Base-by-base conservation (phyloP, 768 basidiomycete genomes). In the Paxillus involutus region DNA sequence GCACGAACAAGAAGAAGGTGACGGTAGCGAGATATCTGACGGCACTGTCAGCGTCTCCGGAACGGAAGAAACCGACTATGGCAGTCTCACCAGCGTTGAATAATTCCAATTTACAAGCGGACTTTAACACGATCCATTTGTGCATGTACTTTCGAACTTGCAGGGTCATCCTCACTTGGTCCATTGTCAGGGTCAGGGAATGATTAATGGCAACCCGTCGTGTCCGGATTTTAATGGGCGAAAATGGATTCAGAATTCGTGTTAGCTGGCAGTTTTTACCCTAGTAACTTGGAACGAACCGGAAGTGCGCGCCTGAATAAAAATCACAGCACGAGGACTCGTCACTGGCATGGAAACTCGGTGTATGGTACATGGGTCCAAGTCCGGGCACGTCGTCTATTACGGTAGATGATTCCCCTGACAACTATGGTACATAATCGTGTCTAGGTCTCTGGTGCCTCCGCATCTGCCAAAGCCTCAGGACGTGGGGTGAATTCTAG, bases 401-500 rank as follows among this genome's bases (percentile, higher is more conserved):
- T 26, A 26, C 26, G 26, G 26, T 35, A 35, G 11, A 43, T 49
- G 17, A 19, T 41, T 21, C 48, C n/a, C 39, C 41, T 53, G 43
- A 63, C 46, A 30, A 24, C 21, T 46, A 44, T 29, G 50, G 17
- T 16, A 48, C 19, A 44, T 8, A 12, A 39, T 47, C 24, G 17
- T 12, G 17, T 16, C 59, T 63, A 59, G 51, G 50, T 19, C 50
- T 69, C 59, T 41, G 56, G 42, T 26, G 47, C 16, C 55, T 62
- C 59, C 29, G 55, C 50, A 36, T 71, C 69, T 7, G 57, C 56
- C 53, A 59, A 44, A 6, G 51, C 49, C 6, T 59, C 72, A 19
- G 63, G 55, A 30, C 67, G 70, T 19, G 83, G 76, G 50, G 78
- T 80, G 61, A 85, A 86, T 57, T 86, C 84, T 24, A 88, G 71